Evolutionary conservation across 306 rosid species (phyloP), one percentile per base, ranked within the genome.

Genomic region (Rosa multiflora): DNA sequence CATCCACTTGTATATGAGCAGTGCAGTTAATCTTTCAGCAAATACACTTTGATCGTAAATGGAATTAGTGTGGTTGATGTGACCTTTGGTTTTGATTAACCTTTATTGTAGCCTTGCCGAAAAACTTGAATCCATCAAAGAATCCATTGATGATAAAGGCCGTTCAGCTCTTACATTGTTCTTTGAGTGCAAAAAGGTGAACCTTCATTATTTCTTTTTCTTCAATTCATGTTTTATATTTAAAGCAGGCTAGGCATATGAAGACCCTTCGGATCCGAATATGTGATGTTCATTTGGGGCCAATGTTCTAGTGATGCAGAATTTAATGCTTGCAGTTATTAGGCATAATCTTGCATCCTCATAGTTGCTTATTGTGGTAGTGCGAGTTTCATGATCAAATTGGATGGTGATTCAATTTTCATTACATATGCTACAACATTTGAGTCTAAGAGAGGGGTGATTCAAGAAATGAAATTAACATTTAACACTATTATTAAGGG

Each of bases 151-250:
- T 82, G 88, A 86, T 69, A 40, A 70, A 76, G 96, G 86, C 73
- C 75, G 74, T 72, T 82, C 90, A 72, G 86, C 98, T 73, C 91
- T 95, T 76, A 63, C 81, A 17, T 77, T 72, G 55, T 95, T 95
- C 85, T 82, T 95, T 83, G 98, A 93, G 78, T 86, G 91, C 87
- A 93, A 90, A 90, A 87, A 84, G 98, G 99, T 92, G 72, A 55
- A 32, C 56, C 70, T 71, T 13, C 80, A 48, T 61, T 58, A 40
- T 66, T 53, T 53, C 32, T 20, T 76, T 58, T 80, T 82, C 74
- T 79, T 79, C 39, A 56, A 21, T 82, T 47, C 64, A 70, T 78
- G 58, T 64, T 62, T 78, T 61, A 42, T 56, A 51, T 43, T 23
- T 56, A 20, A 52, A 49, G 47, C 18, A 32, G 77, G 35, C 35